phyloP scores from a whole-genome alignment of 2,329 filamentous ascomycete genomes.

The Ophiostoma novo-ulmi region DNA sequence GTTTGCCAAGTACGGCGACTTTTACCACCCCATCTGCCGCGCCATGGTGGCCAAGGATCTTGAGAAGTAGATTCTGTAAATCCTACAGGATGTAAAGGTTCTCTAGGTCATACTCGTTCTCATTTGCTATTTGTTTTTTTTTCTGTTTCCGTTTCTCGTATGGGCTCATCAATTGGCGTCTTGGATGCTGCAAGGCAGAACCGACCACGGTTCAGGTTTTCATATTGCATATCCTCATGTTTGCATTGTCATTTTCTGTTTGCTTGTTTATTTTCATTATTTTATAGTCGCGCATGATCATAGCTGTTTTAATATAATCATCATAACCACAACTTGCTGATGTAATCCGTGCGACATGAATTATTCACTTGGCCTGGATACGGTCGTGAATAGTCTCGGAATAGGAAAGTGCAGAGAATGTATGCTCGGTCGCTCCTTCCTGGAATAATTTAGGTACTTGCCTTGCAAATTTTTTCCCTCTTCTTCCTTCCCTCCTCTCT shows the following conservation, averaged over 20 bases:
- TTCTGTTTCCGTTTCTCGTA: neutral
- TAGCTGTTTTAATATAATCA: neutral
- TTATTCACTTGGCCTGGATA: too few species aligned
- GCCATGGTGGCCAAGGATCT: slow-evolving; percentile 84
- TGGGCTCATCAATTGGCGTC: slow-evolving; percentile 13
- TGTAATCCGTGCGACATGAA: neutral
- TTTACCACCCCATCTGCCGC: slow-evolving; percentile 92
- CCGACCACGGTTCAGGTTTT: neutral
- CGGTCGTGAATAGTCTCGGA: too few species aligned
- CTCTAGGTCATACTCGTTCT: neutral
- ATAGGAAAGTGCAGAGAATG: neutral
- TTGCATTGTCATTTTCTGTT: slow-evolving; percentile 1
- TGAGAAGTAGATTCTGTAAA: neutral
- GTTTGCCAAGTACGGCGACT: slow-evolving; percentile 81
- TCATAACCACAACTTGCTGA: neutral
- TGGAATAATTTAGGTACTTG: neutral
- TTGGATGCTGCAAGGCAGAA: slow-evolving; percentile 9
- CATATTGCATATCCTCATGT: slow-evolving; percentile 9
- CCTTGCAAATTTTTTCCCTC: neutral
- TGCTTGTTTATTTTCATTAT: neutral
- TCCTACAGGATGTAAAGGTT: neutral
- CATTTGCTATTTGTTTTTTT: neutral
- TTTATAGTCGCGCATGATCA: neutral
- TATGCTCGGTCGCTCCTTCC: neutral
- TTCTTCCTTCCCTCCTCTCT: neutral